A percentile compares a stretch with the other conserved stretches of the same genome.
phyloP scores from a whole-genome alignment of 805 yeast species.

The Tetrapisispora phaffii region DNA sequence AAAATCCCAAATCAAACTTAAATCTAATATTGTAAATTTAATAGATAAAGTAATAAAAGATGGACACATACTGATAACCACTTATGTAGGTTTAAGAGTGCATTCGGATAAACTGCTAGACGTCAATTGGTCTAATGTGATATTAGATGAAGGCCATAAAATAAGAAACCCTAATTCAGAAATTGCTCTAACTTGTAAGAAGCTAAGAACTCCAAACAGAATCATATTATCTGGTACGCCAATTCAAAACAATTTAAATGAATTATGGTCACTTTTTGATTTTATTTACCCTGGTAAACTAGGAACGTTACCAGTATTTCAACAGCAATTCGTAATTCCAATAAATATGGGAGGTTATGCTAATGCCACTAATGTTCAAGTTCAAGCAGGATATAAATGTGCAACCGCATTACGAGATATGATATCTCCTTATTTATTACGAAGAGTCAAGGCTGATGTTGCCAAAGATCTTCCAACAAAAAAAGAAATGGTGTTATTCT shows the following conservation, averaged over 20 bases:
- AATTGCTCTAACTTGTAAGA: conserved; percentile 77
- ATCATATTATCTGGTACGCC: conserved; percentile 93
- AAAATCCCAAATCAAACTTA: conserved; percentile 24
- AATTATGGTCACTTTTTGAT: conserved; percentile 91
- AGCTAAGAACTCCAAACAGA: conserved; percentile 72
- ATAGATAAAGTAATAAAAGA: conserved; percentile 45
- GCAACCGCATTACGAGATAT: conserved; percentile 83
- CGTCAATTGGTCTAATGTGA: conserved; percentile 78
- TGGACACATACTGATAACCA: conserved; percentile 84
- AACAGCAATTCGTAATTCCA: conserved; percentile 83
- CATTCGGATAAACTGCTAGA: conserved; percentile 57
- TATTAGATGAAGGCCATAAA: conserved; percentile 93
- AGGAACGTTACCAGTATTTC: conserved; percentile 92
- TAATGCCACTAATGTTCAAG: conserved; percentile 90
- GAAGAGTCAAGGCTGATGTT: conserved; percentile 87
- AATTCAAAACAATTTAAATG: conserved; percentile 84
- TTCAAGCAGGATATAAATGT: conserved; percentile 91
- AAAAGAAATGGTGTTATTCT: conserved; percentile 87
- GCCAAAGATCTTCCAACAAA: conserved; percentile 91
- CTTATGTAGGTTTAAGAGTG: conserved; percentile 76
- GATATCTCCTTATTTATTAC: conserved; percentile 77
- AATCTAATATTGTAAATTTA: conserved; percentile 23
- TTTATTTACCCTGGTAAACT: conserved; percentile 90
- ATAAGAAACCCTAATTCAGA: conserved; percentile 90
- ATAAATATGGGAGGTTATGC: conserved; percentile 98